phyloP scores from a whole-genome alignment of 164 flowering plant species.

The Macadamia tetraphylla region DNA sequence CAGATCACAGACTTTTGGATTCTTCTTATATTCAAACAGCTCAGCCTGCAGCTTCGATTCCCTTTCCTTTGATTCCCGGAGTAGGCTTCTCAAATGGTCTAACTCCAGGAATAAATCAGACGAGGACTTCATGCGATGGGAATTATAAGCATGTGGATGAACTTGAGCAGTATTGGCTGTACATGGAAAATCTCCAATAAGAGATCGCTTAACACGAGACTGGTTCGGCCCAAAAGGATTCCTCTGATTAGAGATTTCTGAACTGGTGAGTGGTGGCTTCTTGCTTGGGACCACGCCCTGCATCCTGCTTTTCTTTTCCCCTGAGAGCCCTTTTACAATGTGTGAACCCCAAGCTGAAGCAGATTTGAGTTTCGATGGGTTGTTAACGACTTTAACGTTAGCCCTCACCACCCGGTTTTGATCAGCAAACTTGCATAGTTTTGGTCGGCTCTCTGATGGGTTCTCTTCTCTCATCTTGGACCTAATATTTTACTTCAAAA shows the following conservation, averaged over 20 bases:
- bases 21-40: constrained; percentile 92
- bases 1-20: constrained; percentile 54
- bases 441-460: constrained; percentile 32
- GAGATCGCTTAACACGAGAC: constrained; percentile 52
- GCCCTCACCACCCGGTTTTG: constrained; percentile 51
- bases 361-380: constrained; percentile 32
- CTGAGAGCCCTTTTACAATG: constrained; percentile 66
- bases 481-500: background rate
- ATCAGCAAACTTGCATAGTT: constrained; percentile 40
- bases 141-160: constrained; percentile 37
- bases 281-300: constrained; percentile 27
- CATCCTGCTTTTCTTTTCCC: constrained; percentile 54
- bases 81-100: constrained; percentile 53
- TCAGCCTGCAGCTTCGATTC: constrained; percentile 94
- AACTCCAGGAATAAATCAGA: constrained; percentile 69
- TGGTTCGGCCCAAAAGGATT: constrained; percentile 23
- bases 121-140: constrained; percentile 28
- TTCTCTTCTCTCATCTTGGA: constrained; percentile 52
- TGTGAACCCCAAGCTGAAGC: constrained; percentile 73
- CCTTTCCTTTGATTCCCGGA: constrained; percentile 80
- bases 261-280: constrained; percentile 32
- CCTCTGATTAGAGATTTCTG: constrained; percentile 35
- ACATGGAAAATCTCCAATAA: constrained; percentile 64
- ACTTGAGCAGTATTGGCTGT: constrained; percentile 45
- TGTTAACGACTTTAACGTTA: constrained; percentile 18